phyloP scores from a whole-genome alignment of 2,329 filamentous ascomycete genomes.

The Colletotrichum orchidophilum region DNA sequence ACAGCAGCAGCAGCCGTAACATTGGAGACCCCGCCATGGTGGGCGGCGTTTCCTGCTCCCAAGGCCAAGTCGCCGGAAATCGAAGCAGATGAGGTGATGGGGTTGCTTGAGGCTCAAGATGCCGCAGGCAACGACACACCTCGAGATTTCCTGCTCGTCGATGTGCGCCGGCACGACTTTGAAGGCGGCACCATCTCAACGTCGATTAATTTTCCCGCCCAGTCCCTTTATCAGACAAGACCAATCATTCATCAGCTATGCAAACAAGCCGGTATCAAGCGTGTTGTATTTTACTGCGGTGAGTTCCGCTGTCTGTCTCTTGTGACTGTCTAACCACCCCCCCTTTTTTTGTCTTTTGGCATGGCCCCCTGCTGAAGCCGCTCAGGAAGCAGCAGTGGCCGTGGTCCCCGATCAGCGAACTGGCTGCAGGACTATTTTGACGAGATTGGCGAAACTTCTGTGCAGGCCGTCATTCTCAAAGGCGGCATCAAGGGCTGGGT shows the following conservation, averaged over 20 bases:
- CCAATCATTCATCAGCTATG: conserved; percentile 58
- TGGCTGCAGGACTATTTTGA: conserved; percentile 67
- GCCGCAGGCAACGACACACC: conserved; percentile 39
- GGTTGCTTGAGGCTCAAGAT: conserved; percentile 50
- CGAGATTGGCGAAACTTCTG: conserved; percentile 51
- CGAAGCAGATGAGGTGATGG: conserved; percentile 50
- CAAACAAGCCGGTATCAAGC: conserved; percentile 57
- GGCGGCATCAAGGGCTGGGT: conserved; percentile 67
- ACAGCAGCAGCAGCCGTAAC: background rate
- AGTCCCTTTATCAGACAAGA: conserved; percentile 62
- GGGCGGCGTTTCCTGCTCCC: conserved; percentile 54
- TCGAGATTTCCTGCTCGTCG: conserved; percentile 57
- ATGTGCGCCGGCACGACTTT: conserved; percentile 63
- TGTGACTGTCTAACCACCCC: background rate
- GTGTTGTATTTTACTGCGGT: conserved; percentile 67
- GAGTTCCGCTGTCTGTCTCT: conserved; percentile 29
- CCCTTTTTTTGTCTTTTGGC: background rate
- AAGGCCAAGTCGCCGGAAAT: conserved; percentile 48
- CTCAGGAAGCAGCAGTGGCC: conserved; percentile 59
- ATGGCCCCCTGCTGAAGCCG: conserved; percentile 1
- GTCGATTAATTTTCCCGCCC: conserved; percentile 67
- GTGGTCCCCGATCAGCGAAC: conserved; percentile 61
- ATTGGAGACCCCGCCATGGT: conserved; percentile 45
- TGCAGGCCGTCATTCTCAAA: conserved; percentile 58
- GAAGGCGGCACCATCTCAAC: conserved; percentile 68